Evolutionary conservation across 495 filamentous ascomycete genomes (phyloP), one percentile per base, ranked within the genome.

Genomic region (Hypoxylon lenormandii): DNA sequence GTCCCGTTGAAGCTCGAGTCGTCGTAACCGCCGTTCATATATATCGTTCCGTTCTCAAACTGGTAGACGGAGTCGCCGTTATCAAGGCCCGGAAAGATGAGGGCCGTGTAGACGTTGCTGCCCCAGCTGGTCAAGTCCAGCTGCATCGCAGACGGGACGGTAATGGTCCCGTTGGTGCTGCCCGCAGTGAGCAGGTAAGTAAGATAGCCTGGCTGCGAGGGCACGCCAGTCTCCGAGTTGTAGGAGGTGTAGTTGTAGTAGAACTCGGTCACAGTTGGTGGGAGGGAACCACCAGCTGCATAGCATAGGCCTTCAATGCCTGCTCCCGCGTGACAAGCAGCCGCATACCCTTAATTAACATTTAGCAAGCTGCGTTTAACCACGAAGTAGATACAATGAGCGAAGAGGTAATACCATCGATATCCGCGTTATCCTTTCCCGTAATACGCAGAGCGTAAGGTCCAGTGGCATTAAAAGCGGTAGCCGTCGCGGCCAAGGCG

Each of bases 391-490:
- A 48, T 7, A 21, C 42, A 33, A 18, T 33, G 10, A 8, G 30
- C 30, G 4, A 19, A 40, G 50, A 6, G 5, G 21, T 10, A 51
- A 28, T 53, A 74, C 72, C 72, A 51, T 74, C 43, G 15, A 74
- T 65, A 11, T 51, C 53, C 1, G 67, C 18, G 45, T 69, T 37
- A 3, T 13, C 23, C 52, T 74, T 69, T 18, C 67, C 60, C 1
- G 64, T 74, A 33, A 74, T 56, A 42, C 56, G 72, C 5, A 74
- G 52, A 15, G 60, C 64, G 28, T 61, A 74, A 33, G 72, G 72
- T 0, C 72, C 72, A n/a, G 70, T 60, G 3, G 66, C 18, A 26
- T 74, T 60, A 18, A 26, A 48, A 37, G 66, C 64, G 23, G 56
- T 52, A 16, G 50, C 57, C 22, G 52, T 55, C 7, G 64, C 55